phyloP scores from a whole-genome alignment of 1,139 yeast genomes.

The Yamadazyma siamensis region DNA sequence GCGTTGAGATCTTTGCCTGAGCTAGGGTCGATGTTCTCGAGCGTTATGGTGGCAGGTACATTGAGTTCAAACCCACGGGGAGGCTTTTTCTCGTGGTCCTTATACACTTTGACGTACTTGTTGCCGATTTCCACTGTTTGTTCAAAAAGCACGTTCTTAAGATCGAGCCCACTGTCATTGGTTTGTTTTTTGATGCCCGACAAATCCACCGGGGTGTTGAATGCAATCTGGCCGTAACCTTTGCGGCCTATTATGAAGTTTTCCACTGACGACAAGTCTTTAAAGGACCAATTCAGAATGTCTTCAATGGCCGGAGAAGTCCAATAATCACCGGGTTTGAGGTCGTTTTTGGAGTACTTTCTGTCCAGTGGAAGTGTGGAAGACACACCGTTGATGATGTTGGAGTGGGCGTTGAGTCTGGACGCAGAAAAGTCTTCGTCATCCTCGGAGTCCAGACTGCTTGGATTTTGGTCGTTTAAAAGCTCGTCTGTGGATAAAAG shows the following conservation, averaged over 20 bases:
- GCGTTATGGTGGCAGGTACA: slow-evolving; percentile 78
- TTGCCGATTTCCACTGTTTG: slow-evolving; percentile 54
- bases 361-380: too few species aligned
- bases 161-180: slow-evolving; percentile 27
- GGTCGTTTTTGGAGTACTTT: not conserved
- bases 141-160: slow-evolving; percentile 48
- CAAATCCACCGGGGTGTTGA: slow-evolving; percentile 69
- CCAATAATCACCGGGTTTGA: slow-evolving; percentile 50
- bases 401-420: slow-evolving; percentile 4
- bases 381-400: slow-evolving; percentile 6
- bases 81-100: slow-evolving; percentile 53
- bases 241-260: slow-evolving; percentile 75
- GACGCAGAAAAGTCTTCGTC: slow-evolving; percentile 15
- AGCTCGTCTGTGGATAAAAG: slow-evolving; percentile 11
- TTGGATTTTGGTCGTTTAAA: slow-evolving; percentile 10
- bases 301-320: slow-evolving; percentile 66
- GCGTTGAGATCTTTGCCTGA: slow-evolving; percentile 22
- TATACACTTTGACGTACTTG: slow-evolving; percentile 64
- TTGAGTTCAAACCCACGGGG: slow-evolving; percentile 72
- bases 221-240: slow-evolving; percentile 74
- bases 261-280: slow-evolving; percentile 56
- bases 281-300: slow-evolving; percentile 42
- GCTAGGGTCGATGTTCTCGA: slow-evolving; percentile 62
- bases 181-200: slow-evolving; percentile 30
- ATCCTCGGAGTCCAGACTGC: slow-evolving; percentile 14